Percentiles rank a stretch among this genome's conserved stretches.
Conservation (phyloP, 805 yeast species). For the Cyberlindnera meyerae region DNA sequence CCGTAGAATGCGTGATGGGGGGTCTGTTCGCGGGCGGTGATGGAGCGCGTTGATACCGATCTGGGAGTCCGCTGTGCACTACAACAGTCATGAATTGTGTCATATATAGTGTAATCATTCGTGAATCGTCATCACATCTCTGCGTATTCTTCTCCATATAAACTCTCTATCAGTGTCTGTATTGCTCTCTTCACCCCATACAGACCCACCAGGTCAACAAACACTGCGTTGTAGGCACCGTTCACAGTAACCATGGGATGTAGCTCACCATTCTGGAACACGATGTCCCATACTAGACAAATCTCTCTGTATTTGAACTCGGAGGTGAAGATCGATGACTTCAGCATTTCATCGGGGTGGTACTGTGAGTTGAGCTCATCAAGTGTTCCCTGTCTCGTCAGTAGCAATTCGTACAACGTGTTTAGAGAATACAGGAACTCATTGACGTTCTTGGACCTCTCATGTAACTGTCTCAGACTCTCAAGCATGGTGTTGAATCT, state of each 20-base stretch:
- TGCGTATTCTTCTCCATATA: not conserved
- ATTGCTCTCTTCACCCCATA: slow-evolving; percentile 14
- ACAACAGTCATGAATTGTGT: not conserved
- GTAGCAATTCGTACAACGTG: slow-evolving; percentile 12
- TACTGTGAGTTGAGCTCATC: slow-evolving; percentile 7
- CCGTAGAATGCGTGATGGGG: no score
- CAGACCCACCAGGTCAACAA: slow-evolving; percentile 11
- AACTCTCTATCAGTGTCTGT: slow-evolving; percentile 4
- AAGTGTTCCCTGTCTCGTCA: slow-evolving; percentile 9
- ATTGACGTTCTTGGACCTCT: slow-evolving; percentile 19
- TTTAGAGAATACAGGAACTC: slow-evolving; percentile 18
- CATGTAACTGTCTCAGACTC: slow-evolving; percentile 7
- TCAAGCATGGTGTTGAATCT: slow-evolving; percentile 17
- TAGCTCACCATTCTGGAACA: slow-evolving; percentile 9
- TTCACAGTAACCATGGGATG: slow-evolving; percentile 11
- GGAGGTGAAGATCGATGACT: not conserved
- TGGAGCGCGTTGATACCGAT: no score
- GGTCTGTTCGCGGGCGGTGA: no score
- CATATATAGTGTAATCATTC: not conserved
- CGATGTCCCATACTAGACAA: slow-evolving; percentile 12
- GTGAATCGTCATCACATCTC: not conserved
- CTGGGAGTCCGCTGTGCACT: no score
- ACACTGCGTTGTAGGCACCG: slow-evolving; percentile 9
- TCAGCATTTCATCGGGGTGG: not conserved
- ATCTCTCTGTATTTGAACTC: slow-evolving; percentile 4